Percentiles rank a stretch among this genome's conserved stretches.
These are phyloP conservation scores for Endocalyx cinctus DNA, from an alignment of 2,329 filamentous ascomycete genomes.

Conservation along the genomic window DNA sequence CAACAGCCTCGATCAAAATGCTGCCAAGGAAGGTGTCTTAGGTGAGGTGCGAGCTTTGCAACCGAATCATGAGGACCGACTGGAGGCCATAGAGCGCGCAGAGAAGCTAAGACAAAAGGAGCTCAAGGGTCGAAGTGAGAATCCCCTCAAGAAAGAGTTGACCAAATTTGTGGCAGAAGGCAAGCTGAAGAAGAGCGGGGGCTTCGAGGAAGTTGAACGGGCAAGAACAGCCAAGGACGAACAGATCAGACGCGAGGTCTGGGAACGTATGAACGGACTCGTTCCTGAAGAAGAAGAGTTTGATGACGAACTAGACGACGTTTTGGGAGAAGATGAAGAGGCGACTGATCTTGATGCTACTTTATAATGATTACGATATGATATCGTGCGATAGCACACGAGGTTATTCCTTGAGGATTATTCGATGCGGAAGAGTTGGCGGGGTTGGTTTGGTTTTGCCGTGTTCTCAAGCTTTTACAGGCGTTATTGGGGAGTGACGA, in stretches of 20 bases:
- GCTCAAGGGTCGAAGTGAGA: slow-evolving; percentile 69
- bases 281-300: slow-evolving; percentile 36
- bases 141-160: slow-evolving; percentile 79
- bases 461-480: no score
- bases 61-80: slow-evolving; percentile 86
- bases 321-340: slow-evolving; percentile 10
- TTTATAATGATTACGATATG: no score
- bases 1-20: slow-evolving; percentile 61
- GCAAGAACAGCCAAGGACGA: slow-evolving; percentile 83
- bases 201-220: slow-evolving; percentile 89
- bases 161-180: slow-evolving; percentile 81
- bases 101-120: slow-evolving; percentile 89
- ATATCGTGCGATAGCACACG: no score
- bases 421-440: no score
- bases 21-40: slow-evolving; percentile 85
- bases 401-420: no score
- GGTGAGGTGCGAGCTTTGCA: slow-evolving; percentile 90
- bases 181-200: slow-evolving; percentile 92
- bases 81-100: slow-evolving; percentile 96
- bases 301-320: slow-evolving; percentile 28
- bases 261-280: slow-evolving; percentile 61
- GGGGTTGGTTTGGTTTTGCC: no score
- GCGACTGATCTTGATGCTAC: no score
- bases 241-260: slow-evolving; percentile 73
- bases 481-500: no score